Base-by-base conservation (phyloP, 2,329 filamentous ascomycete genomes). In the Fusarium chaquense region DNA sequence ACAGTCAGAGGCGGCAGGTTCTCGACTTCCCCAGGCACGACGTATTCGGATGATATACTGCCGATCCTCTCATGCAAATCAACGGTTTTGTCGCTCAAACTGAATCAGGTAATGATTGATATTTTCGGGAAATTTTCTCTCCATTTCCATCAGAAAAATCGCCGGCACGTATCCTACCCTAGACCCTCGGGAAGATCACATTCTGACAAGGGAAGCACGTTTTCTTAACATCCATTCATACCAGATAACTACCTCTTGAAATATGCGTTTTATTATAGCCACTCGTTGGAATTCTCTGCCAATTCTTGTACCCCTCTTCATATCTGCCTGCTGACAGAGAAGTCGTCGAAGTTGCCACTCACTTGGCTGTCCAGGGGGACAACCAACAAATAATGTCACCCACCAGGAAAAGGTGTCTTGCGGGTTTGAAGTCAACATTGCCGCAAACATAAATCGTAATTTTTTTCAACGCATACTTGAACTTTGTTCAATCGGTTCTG, bases 1-100 rank as follows among this genome's bases (percentile, higher is more conserved):
- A 12, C 38, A 36, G 33, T 56, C 55, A 54, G 58, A 53, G 55
- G 30, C 50, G 58, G 55, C 67, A 47, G 59, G 54, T 63, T 70
- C 50, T 70, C 49, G 58, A 67, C 60, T 51, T 59, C 57, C 67
- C 33, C 46, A 56, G 64, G 40, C 28, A 46, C 40, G 38, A 68
- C 68, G 30, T 43, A 61, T 52, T 60, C 47, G 58, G 67, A 24
- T 38, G 58, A 54, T 24, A 38, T 41, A 26, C 47, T 47, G 67
- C 28, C 41, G 67, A 70, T 70, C 67, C 18, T 51, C 44, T 33
- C 30, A 68, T 68, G 63, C 58, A 67, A 45, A 68, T 60, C 53
- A 61, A 59, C 62, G 58, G 63, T 47, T 70, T 41, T 35, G 54
- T 61, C 43, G 47, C 46, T 51, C 67, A 58, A 47, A 22, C 59